A percentile compares a stretch with the other conserved stretches of the same genome.
These are phyloP conservation scores for Podospora bellae-mahoneyi DNA, from an alignment of 495 filamentous ascomycete genomes.

Conservation along the genomic window DNA sequence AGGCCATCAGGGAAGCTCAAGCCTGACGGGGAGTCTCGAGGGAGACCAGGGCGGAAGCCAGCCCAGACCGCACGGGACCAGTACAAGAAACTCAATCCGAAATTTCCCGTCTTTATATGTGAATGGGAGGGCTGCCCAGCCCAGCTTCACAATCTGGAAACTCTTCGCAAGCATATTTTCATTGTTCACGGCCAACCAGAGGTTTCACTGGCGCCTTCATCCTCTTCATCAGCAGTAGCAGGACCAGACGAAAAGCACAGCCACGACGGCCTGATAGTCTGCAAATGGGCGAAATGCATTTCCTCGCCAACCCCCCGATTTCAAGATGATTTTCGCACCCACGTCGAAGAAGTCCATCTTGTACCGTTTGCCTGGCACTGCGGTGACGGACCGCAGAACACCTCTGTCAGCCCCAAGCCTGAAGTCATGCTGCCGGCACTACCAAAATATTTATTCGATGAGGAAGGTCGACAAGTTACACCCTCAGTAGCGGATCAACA, in stretches of 20 bases:
- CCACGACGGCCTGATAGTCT: constrained; percentile 18
- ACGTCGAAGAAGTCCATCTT: constrained; percentile 62
- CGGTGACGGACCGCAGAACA: constrained; percentile 59
- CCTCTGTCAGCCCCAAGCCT: neutral
- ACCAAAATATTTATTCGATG: constrained; percentile 43
- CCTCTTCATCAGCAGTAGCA: neutral
- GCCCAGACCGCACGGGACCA: constrained; percentile 24
- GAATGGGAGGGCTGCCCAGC: constrained; percentile 54
- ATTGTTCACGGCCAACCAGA: constrained; percentile 47
- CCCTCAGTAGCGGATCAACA: constrained; percentile 38
- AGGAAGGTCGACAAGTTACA: constrained; percentile 43
- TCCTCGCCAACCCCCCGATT: constrained; percentile 27
- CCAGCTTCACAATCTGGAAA: constrained; percentile 70
- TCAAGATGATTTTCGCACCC: constrained; percentile 49
- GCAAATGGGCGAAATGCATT: constrained; percentile 38
- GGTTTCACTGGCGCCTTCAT: neutral
- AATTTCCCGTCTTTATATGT: constrained; percentile 33
- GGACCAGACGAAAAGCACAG: neutral
- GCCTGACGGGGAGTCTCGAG: constrained; percentile 10
- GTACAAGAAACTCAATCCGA: constrained; percentile 26
- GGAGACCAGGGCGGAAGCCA: constrained; percentile 24
- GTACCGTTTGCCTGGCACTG: constrained; percentile 56
- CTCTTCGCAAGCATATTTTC: constrained; percentile 63
- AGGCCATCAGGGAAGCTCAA: neutral
- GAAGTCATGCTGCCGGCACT: constrained; percentile 14